Base-by-base conservation (phyloP, 2,329 filamentous ascomycete genomes). In the Exophiala xenobiotica region DNA sequence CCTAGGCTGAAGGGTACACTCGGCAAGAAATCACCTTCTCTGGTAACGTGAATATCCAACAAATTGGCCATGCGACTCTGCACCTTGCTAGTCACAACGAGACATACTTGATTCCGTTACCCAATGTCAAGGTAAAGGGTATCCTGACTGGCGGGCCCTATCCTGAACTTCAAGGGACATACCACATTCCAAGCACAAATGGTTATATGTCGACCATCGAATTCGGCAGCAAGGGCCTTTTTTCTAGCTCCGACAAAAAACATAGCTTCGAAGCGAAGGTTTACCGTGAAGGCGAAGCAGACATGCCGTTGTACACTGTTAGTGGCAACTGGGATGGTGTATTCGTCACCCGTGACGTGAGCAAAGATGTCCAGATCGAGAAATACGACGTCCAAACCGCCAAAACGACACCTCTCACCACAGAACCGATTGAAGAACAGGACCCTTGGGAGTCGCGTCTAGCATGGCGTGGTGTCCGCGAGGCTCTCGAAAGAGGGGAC, bases 381-480 rank as follows among this genome's bases (percentile, higher is more conserved):
- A 74, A 71, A 5, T 88, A 86, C 67, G 78, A 83, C 59, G 81
- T 86, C 24, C 75, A 75, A 42, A 72, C 74, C 20, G 70, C 74
- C 8, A 72, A 77, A 12, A 81, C 81, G 29, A 87, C 87, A 1
- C 80, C 87, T 8, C 81, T 96, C 33, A 78, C 74, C 11, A 76
- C 96, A 44, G 81, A 84, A 1, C 82, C 87, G 0, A 65, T 95
- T 46, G 86, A 90, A 53, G 70, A 87, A 61, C 92, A 96, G 72
- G 87, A 95, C 66, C 82, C 89, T 8, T 85, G 93, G 58, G 92
- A 97, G 73, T 90, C 88, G 11, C 83, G 92, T 40, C 82, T 88
- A 51, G 92, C 92, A 3, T 97, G 92, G 93, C 76, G 80, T 57
- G 88, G 88, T 64, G 92, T 97, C 20, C 89, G 89, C 0, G 80